Evolutionary conservation across 148 eudicot genomes (phyloP), one percentile per base, ranked within the genome.

Genomic region (Rhododendron williamsianum): DNA sequence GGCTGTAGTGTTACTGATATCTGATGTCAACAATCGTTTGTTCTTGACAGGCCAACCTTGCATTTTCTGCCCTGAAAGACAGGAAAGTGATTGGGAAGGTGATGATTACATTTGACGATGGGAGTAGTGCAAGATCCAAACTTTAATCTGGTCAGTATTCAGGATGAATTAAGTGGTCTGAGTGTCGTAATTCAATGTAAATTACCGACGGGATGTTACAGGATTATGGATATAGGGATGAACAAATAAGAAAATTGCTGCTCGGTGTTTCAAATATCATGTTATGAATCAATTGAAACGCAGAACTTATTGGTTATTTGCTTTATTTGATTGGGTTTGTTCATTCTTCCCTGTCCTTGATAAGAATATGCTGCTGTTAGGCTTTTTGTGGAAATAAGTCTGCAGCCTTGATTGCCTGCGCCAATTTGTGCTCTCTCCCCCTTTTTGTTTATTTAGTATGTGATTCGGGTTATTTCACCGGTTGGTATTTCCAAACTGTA

Each of bases 21-120:
- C 30, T 30, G 30, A 30, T 85, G 12, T 21, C 18, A 12, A 0
- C 43, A 27, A 12, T 18, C 15, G 6, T 80, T 51, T 72, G 76
- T 48, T 52, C 63, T 89, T 82, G 60, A 87, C 95, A 96, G 99
- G 97, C 98, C 82, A 84, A 95, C 87, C 99, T 91, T 87, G 99
- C 99, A 77, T 96, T 96, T 88, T 84, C 94, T 71, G 95, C 94
- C 69, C 88, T 96, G 81, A 94, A 91, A 91, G 95, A 95, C 83
- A 89, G 99, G 84, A 93, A 92, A 89, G 98, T 84, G 48, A 92
- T 96, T 7, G 98, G 98, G 78, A 96, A 96, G 89, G 99, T 96
- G 90, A 86, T 96, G 92, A 90, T 96, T 74, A 86, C 87, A 58
- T 88, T 95, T 19, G 91, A 90, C 72, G 95, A 92, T 86, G 85